Percentiles rank a stretch among this genome's conserved stretches.
These are phyloP conservation scores for Macrolepiota dolichaula DNA, from an alignment of 768 basidiomycete species.

Conservation along the genomic window DNA sequence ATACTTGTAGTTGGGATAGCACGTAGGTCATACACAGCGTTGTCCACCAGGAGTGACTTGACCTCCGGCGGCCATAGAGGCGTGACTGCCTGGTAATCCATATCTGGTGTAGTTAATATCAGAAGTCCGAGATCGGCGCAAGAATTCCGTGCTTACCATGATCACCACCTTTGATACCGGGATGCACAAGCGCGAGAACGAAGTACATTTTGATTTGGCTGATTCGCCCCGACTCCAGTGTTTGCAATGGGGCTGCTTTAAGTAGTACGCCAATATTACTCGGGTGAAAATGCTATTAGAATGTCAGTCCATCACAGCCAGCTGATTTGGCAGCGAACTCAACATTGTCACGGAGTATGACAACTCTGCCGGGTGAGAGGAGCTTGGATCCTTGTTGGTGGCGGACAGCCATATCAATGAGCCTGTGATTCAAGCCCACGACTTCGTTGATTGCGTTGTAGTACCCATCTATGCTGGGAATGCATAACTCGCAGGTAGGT, in stretches of 20 bases:
- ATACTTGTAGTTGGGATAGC: conserved; percentile 72
- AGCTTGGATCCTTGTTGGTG: conserved; percentile 67
- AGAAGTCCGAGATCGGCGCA: neutral
- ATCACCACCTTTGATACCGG: conserved; percentile 51
- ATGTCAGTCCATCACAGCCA: neutral
- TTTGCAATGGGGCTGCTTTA: conserved; percentile 53
- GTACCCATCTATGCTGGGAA: conserved; percentile 66
- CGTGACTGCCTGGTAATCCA: conserved; percentile 51
- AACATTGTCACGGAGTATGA: conserved; percentile 81
- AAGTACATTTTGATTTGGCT: conserved; percentile 59
- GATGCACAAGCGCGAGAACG: conserved; percentile 69
- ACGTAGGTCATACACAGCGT: conserved; percentile 63
- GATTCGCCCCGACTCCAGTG: conserved; percentile 36
- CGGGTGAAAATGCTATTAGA: conserved; percentile 65
- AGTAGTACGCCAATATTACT: conserved; percentile 72
- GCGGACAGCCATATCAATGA: conserved; percentile 57
- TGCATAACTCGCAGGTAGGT: conserved; percentile 67
- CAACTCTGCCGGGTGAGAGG: conserved; percentile 71
- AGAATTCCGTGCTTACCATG: conserved; percentile 38
- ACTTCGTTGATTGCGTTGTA: conserved; percentile 72
- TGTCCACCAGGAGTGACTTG: conserved; percentile 39
- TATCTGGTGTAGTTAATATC: conserved; percentile 38
- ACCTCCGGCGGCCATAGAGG: conserved; percentile 78
- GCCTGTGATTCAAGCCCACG: conserved; percentile 54
- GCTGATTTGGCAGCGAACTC: conserved; percentile 21